A percentile compares a stretch with the other conserved stretches of the same genome.
phyloP scores from a whole-genome alignment of 202 grass and related monocot genomes.

The Brachypodium distachyon region DNA sequence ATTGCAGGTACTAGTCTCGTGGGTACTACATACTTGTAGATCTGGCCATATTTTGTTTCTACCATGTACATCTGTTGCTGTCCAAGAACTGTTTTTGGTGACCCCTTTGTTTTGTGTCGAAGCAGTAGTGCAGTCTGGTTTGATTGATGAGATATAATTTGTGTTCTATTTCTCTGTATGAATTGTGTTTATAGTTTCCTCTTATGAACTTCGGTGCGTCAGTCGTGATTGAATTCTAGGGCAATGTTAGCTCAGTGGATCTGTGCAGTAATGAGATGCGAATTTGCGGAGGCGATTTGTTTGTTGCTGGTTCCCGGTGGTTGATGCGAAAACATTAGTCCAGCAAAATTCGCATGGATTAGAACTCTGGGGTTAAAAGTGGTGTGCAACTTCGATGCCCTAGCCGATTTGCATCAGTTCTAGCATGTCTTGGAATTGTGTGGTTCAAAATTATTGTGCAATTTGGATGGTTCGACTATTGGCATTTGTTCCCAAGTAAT shows the following conservation, averaged over 20 bases:
- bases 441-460: not conserved
- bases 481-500: not conserved
- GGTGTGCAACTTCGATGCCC: not conserved
- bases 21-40: slow-evolving; percentile 14
- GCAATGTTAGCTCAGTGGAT: not conserved
- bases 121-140: not conserved
- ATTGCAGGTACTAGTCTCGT: slow-evolving; percentile 16
- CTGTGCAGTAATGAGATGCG: not conserved
- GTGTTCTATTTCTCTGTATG: not conserved
- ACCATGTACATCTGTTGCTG: not conserved
- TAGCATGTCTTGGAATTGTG: not conserved
- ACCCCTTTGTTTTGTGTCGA: not conserved
- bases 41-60: slow-evolving; percentile 7
- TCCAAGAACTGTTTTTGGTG: not conserved
- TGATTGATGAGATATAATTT: not conserved
- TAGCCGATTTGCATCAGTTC: not conserved
- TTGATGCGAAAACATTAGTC: not conserved
- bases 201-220: not conserved
- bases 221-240: not conserved
- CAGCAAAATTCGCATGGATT: not conserved
- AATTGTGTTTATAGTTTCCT: not conserved
- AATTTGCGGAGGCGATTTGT: not conserved
- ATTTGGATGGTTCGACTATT: not conserved
- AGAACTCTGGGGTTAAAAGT: not conserved
- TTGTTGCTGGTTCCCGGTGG: not conserved